These are phyloP conservation scores for Myxozyma sirexii DNA, from an alignment of 805 yeast species.

Conservation along the genomic window DNA sequence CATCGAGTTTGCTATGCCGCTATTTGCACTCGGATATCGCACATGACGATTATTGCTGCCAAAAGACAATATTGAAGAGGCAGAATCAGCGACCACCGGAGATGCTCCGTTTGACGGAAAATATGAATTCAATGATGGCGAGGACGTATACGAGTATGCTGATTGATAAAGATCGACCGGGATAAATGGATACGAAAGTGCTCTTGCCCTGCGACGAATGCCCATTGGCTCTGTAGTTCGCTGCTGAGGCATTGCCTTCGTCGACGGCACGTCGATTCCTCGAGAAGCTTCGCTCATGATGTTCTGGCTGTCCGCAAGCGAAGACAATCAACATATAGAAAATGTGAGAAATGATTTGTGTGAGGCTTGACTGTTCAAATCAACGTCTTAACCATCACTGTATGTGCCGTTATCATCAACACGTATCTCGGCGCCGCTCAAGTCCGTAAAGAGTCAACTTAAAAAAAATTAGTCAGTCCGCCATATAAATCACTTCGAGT, in stretches of 20 bases:
- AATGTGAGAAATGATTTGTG: not conserved
- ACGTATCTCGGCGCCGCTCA: constrained; percentile 7
- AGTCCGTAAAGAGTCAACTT: not conserved
- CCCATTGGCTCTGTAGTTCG: not conserved
- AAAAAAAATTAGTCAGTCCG: not conserved
- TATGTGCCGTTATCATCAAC: not conserved
- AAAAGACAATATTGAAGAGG: constrained; percentile 22
- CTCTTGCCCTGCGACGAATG: constrained; percentile 25
- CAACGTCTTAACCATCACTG: not conserved
- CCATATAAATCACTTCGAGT: not conserved
- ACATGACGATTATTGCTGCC: constrained; percentile 17
- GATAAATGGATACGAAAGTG: constrained; percentile 29
- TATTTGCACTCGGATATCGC: constrained; percentile 8
- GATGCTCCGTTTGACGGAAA: constrained; percentile 10
- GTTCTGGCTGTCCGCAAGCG: not conserved
- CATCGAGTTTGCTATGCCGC: not conserved
- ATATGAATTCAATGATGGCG: constrained; percentile 10
- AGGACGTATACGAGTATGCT: constrained; percentile 15
- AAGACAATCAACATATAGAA: not conserved
- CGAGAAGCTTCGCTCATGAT: constrained; percentile 24
- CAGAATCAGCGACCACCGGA: constrained; percentile 14
- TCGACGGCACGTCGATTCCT: constrained; percentile 3
- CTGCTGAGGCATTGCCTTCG: not conserved
- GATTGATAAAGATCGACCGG: constrained; percentile 19
- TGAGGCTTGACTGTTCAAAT: not conserved